A percentile compares a stretch with the other conserved stretches of the same genome.
These are phyloP conservation scores for Coemansia sp. DNA, from an alignment of 192 early-diverging fungal species.

Conservation along the genomic window DNA sequence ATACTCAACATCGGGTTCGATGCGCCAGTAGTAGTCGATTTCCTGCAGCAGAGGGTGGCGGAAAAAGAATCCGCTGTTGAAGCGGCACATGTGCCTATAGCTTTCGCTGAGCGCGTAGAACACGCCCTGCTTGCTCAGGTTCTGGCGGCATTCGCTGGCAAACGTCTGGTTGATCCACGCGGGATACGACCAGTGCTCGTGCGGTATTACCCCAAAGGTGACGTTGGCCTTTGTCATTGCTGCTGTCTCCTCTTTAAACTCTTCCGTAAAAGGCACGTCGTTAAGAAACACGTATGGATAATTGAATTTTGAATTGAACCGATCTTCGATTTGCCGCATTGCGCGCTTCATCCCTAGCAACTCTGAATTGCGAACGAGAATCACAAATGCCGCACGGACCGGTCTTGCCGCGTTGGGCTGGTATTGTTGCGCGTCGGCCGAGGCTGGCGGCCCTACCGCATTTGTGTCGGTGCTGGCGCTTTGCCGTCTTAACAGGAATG, in stretches of 20 bases:
- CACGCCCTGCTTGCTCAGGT: constrained; percentile 57
- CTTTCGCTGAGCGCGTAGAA: constrained; percentile 67
- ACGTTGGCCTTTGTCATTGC: constrained; percentile 60
- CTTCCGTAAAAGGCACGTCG: constrained; percentile 67
- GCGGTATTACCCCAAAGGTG: constrained; percentile 63
- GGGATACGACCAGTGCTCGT: constrained; percentile 82
- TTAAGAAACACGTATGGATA: constrained; percentile 91
- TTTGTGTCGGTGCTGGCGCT: not conserved
- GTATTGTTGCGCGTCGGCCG: constrained; percentile 18
- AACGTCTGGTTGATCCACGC: constrained; percentile 68
- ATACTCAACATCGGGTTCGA: constrained; percentile 81
- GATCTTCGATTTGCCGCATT: constrained; percentile 72
- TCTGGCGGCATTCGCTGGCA: constrained; percentile 54
- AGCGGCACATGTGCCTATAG: constrained; percentile 80
- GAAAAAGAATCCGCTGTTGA: constrained; percentile 76
- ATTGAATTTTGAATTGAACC: constrained; percentile 75
- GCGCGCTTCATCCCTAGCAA: constrained; percentile 60
- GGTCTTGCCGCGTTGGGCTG: constrained; percentile 23
- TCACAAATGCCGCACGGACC: constrained; percentile 69
- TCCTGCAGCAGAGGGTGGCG: constrained; percentile 66
- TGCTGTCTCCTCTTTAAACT: constrained; percentile 62
- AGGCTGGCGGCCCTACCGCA: not conserved
- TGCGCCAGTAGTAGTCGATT: constrained; percentile 86
- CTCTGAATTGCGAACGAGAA: constrained; percentile 74
- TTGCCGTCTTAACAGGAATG: constrained; percentile 3